Percentiles rank a stretch among this genome's conserved stretches.
Conservation (phyloP, 805 yeast species). For the Blastobotrys terrestris region DNA sequence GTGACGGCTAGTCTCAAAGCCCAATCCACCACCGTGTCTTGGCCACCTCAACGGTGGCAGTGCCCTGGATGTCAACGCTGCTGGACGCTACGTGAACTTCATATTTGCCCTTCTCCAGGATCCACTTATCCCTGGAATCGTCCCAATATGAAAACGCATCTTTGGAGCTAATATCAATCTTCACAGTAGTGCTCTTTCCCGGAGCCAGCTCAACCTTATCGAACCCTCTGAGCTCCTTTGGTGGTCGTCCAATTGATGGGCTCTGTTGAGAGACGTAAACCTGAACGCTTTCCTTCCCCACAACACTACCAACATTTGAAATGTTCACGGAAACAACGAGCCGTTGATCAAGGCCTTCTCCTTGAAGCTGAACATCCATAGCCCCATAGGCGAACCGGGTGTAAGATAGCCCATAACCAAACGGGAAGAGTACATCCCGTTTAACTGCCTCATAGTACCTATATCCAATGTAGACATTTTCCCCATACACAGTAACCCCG, state of each 20-base stretch:
- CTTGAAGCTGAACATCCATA: slow-evolving; percentile 3
- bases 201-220: slow-evolving; percentile 41
- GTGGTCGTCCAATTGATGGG: slow-evolving; percentile 43
- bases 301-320: slow-evolving; percentile 42
- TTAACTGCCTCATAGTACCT: slow-evolving; percentile 50
- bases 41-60: slow-evolving; percentile 3
- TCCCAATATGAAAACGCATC: slow-evolving; percentile 53
- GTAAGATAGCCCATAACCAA: slow-evolving; percentile 59
- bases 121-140: slow-evolving; percentile 43
- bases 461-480: slow-evolving; percentile 61
- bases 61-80: slow-evolving; percentile 6
- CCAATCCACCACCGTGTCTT: slow-evolving; percentile 12
- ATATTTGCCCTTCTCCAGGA: slow-evolving; percentile 44
- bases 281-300: slow-evolving; percentile 51
- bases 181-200: slow-evolving; percentile 37
- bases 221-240: slow-evolving; percentile 54
- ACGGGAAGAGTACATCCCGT: slow-evolving; percentile 47
- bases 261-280: slow-evolving; percentile 37
- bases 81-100: slow-evolving; percentile 21
- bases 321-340: slow-evolving; percentile 34
- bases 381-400: slow-evolving; percentile 38
- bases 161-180: slow-evolving; percentile 36
- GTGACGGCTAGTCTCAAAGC: background rate
- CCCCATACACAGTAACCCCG: slow-evolving; percentile 56
- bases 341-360: background rate